These are phyloP conservation scores for Paraglomus occultum DNA, from an alignment of 192 early-diverging fungal genomes.

Conservation along the genomic window DNA sequence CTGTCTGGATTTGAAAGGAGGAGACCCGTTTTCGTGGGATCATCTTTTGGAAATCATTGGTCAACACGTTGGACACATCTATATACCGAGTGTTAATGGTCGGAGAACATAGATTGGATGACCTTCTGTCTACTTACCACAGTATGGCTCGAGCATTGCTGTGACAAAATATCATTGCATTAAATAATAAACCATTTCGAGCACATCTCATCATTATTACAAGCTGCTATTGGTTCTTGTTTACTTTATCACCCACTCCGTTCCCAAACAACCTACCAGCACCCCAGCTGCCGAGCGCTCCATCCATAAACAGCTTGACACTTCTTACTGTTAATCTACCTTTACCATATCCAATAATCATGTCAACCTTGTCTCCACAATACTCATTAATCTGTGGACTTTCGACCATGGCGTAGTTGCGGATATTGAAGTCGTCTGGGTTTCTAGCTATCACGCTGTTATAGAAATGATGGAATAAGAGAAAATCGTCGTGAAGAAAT, in stretches of 20 bases:
- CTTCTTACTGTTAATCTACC: conserved; percentile 36
- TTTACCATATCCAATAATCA: conserved; percentile 26
- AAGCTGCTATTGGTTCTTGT: too few species aligned
- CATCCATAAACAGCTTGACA: conserved; percentile 60
- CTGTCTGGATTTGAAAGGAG: conserved; percentile 31
- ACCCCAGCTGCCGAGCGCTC: conserved; percentile 59
- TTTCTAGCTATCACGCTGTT: conserved; percentile 1
- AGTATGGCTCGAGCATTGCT: conserved; percentile 34
- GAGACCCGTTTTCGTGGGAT: conserved; percentile 42
- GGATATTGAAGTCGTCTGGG: conserved; percentile 27
- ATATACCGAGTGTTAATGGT: conserved; percentile 5
- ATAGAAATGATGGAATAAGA: not conserved
- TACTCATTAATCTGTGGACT: conserved; percentile 26
- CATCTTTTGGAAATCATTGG: conserved; percentile 32
- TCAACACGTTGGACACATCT: too few species aligned
- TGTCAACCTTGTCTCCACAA: conserved; percentile 33
- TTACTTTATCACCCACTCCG: not conserved
- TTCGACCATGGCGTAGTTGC: conserved; percentile 41
- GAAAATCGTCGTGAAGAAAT: not conserved
- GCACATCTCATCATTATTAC: too few species aligned
- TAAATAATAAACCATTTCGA: not conserved
- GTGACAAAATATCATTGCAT: conserved; percentile 15
- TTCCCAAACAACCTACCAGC: conserved; percentile 38
- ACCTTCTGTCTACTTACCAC: conserved; percentile 17
- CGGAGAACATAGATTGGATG: not conserved